Conservation (phyloP, 768 basidiomycete species). For the Clitopilus hobsonii region DNA sequence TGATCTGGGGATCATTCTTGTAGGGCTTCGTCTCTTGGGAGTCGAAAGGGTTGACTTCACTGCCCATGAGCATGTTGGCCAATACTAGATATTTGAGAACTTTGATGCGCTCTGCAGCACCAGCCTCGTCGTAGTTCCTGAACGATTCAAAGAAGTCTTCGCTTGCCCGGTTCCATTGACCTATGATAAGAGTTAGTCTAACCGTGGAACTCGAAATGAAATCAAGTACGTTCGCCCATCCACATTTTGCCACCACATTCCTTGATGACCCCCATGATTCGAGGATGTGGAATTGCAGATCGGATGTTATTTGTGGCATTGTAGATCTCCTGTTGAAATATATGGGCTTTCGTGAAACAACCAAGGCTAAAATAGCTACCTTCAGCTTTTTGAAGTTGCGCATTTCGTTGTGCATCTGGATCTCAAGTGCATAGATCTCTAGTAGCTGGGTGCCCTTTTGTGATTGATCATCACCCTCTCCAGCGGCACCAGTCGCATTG, state of each 20-base stretch:
- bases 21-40: conserved; percentile 99
- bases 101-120: conserved; percentile 93
- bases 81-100: conserved; percentile 97
- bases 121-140: conserved; percentile 97
- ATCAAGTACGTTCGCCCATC: conserved; percentile 91
- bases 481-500: conserved; percentile 50
- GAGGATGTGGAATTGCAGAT: conserved; percentile 95
- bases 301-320: conserved; percentile 90
- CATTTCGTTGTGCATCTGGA: conserved; percentile 98
- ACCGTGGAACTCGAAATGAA: neutral
- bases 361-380: no score
- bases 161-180: conserved; percentile 94
- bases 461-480: conserved; percentile 77
- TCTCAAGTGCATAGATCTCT: conserved; percentile 97
- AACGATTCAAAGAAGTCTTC: conserved; percentile 99
- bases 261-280: conserved; percentile 98
- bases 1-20: conserved; percentile 94
- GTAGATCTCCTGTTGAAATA: conserved; percentile 99
- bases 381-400: conserved; percentile 95
- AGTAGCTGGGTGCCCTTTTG: conserved; percentile 92
- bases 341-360: no score
- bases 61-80: conserved; percentile 97
- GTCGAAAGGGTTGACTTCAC: conserved; percentile 98
- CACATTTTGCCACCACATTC: conserved; percentile 99
- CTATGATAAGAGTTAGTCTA: conserved; percentile 32